Evolutionary conservation across 345 rosid species (phyloP), one percentile per base, ranked within the genome.

Genomic region (Linum tenue): DNA sequence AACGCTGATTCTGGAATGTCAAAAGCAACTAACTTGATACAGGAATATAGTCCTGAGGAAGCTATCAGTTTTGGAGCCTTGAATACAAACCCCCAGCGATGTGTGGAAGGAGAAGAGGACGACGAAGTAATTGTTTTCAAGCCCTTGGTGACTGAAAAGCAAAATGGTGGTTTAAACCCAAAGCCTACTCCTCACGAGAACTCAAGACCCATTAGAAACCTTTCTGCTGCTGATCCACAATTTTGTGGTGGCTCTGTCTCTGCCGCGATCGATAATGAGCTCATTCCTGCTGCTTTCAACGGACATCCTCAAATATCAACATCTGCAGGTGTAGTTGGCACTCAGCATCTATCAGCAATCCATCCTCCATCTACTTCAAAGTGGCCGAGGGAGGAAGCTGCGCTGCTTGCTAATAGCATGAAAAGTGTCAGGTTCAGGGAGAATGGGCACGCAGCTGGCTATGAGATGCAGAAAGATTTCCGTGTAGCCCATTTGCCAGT

Each of bases 51-150:
- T 62, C 65, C 63, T 56, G 76, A 69, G 61, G 68, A 79, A 74
- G 50, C 67, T 5, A 62, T 65, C 61, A 71, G 69, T 59, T 39
- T 75, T 63, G 78, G 74, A 61, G 62, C 67, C 51, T 62, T 63
- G 53, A 81, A 64, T 70, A 72, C 72, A 58, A 84, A 69, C 56
- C 72, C 75, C 66, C 81, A 74, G 60, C 64, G 70, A 64, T 74
- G 70, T 39, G 17, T 78, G 72, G 91, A 79, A 59, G 92, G 77
- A 71, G 97, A 88, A 17, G 99, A 83, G 37, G 97, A 90, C 43
- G 99, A 88, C 60, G 99, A 94, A 80, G 96, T 82, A 62, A 94
- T 94, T 81, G 95, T 94, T 73, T 94, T 90, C 77, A 86, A 86
- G 82, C 98, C 94, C 63, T 71, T 75, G 37, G 85, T 77, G 51